A percentile compares a stretch with the other conserved stretches of the same genome.
Conservation (phyloP, 164 flowering plant species). For the Dillenia turbinata region DNA sequence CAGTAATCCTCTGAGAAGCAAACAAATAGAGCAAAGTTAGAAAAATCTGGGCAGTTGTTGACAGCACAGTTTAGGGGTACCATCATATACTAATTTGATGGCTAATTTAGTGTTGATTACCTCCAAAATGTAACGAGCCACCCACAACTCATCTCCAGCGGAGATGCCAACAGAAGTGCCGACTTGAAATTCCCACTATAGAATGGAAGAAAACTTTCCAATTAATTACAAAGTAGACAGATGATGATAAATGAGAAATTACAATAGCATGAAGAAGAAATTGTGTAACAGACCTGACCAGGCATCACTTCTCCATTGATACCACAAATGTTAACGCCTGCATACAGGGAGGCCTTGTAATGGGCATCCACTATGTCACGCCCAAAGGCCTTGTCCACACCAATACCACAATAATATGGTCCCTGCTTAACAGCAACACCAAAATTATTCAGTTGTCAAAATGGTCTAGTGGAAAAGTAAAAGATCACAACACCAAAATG, state of each 20-base stretch:
- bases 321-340: slow-evolving; percentile 31
- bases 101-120: neutral
- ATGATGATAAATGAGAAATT: neutral
- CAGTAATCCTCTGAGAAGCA: slow-evolving; percentile 23
- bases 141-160: slow-evolving; percentile 15
- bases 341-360: slow-evolving; percentile 29
- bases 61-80: neutral
- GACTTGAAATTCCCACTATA: slow-evolving; percentile 17
- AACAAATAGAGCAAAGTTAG: neutral
- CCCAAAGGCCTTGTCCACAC: slow-evolving; percentile 32
- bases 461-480: too few relatives aligned
- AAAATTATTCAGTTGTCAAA: neutral
- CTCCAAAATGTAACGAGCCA: slow-evolving; percentile 17
- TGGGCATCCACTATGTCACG: slow-evolving; percentile 30
- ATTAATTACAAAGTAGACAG: too few relatives aligned
- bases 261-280: neutral
- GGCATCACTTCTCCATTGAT: slow-evolving; percentile 38
- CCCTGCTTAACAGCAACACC: slow-evolving; percentile 11
- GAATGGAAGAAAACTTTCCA: neutral
- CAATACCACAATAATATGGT: slow-evolving; percentile 33
- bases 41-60: neutral
- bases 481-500: too few relatives aligned
- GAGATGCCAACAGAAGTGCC: slow-evolving; percentile 15
- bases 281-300: slow-evolving; percentile 14
- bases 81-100: too few relatives aligned